Conservation (phyloP, 306 rosid genomes). For the Albizia julibrissin region DNA sequence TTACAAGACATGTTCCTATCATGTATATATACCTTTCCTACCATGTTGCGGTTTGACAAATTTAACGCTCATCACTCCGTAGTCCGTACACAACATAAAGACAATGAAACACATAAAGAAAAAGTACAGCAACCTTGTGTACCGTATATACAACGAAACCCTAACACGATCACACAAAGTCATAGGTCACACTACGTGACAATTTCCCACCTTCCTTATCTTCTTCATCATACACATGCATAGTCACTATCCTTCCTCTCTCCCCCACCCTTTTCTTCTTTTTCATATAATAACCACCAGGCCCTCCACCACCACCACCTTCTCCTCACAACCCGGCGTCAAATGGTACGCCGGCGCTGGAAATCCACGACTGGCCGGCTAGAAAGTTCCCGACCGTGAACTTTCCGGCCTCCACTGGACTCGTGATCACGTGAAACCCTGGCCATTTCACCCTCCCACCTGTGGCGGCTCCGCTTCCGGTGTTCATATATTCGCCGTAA, state of each 20-base stretch:
- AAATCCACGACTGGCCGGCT: conserved; percentile 66
- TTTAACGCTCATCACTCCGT: background rate
- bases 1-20: background rate
- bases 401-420: conserved; percentile 50
- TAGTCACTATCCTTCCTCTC: conserved; percentile 7
- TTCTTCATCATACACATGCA: background rate
- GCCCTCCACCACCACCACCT: background rate
- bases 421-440: conserved; percentile 57
- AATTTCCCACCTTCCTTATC: background rate
- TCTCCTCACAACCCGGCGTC: conserved; percentile 45
- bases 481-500: conserved; percentile 71
- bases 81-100: background rate
- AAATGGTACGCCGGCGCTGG: conserved; percentile 65
- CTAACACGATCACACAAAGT: conserved; percentile 11
- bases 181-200: conserved; percentile 16
- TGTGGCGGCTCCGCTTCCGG: conserved; percentile 60
- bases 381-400: conserved; percentile 61
- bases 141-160: conserved; percentile 20
- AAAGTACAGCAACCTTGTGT: conserved; percentile 27
- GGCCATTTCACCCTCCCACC: conserved; percentile 68
- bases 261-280: too few relatives aligned
- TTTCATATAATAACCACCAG: background rate
- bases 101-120: background rate
- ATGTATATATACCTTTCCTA: background rate
- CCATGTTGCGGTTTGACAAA: background rate